phyloP scores from a whole-genome alignment of 129 eudicot genomes.

The Chrysanthemum makinoi region DNA sequence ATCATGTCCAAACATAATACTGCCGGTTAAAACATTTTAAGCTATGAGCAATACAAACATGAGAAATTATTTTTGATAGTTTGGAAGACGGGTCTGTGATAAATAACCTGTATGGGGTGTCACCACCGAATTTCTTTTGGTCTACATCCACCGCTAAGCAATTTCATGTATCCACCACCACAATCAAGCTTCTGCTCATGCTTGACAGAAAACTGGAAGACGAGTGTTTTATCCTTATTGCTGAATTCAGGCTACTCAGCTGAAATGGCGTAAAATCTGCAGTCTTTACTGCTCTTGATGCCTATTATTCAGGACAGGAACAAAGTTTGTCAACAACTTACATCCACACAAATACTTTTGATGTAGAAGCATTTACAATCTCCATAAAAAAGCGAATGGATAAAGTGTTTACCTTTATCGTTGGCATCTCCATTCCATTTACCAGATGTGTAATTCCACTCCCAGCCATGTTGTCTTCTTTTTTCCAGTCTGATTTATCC shows the following conservation, averaged over 20 bases:
- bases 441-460: constrained; percentile 95
- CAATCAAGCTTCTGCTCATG: constrained; percentile 94
- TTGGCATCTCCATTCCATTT: constrained; percentile 92
- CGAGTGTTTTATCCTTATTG: constrained; percentile 74
- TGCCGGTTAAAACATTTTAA: constrained; percentile 28
- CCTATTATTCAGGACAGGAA: constrained; percentile 38
- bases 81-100: neutral
- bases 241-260: constrained; percentile 89
- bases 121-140: constrained; percentile 84
- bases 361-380: too few species aligned
- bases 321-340: neutral
- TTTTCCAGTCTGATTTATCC: constrained; percentile 98
- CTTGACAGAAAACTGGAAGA: constrained; percentile 83
- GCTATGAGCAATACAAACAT: constrained; percentile 19
- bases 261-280: constrained; percentile 82
- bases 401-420: constrained; percentile 68
- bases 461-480: constrained; percentile 91
- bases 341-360: neutral
- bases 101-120: constrained; percentile 75
- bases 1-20: constrained; percentile 98
- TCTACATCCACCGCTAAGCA: constrained; percentile 74
- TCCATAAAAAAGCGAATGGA: neutral
- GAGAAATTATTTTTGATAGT: neutral
- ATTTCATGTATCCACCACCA: constrained; percentile 91
- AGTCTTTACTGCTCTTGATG: constrained; percentile 94